These are phyloP conservation scores for Stachybotrys chlorohalonatus DNA, from an alignment of 2,329 filamentous ascomycete species.

Conservation along the genomic window DNA sequence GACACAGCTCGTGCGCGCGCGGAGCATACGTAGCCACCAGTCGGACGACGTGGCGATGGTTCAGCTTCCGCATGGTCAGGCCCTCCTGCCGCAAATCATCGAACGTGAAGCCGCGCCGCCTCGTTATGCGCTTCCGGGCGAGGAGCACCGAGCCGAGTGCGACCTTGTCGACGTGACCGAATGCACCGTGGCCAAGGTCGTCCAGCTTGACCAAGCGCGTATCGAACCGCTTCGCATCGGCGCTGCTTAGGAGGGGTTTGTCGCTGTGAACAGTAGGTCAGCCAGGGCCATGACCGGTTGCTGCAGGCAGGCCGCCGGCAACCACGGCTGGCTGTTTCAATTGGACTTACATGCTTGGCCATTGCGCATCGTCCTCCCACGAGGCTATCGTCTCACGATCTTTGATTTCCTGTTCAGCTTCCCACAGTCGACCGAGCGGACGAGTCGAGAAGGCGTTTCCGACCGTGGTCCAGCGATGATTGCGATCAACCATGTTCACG, in stretches of 20 bases:
- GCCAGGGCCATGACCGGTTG: no score
- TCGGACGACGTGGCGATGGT: conserved; percentile 38
- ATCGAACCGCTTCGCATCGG: conserved; percentile 25
- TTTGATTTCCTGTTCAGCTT: conserved; percentile 18
- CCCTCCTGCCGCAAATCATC: conserved; percentile 34
- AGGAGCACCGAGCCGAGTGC: conserved; percentile 30
- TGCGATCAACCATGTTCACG: conserved; percentile 17
- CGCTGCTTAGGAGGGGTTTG: conserved; percentile 17
- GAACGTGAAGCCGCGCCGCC: conserved; percentile 25
- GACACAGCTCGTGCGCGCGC: conserved; percentile 28
- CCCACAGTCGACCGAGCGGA: conserved; percentile 12
- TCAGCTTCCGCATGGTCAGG: conserved; percentile 36
- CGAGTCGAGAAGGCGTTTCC: conserved; percentile 14
- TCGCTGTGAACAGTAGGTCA: conserved; percentile 8
- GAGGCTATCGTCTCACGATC: conserved; percentile 19
- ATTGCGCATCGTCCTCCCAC: conserved; percentile 22
- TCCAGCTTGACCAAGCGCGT: conserved; percentile 18
- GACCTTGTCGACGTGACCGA: conserved; percentile 35
- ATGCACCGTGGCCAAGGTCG: conserved; percentile 32
- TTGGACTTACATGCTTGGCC: conserved; percentile 22
- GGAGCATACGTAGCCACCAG: conserved; percentile 37
- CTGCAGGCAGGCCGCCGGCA: not conserved
- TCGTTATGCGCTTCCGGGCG: conserved; percentile 33
- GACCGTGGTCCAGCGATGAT: conserved; percentile 22
- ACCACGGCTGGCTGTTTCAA: not conserved